phyloP scores from a whole-genome alignment of 768 basidiomycete species.

The Xanthoconium purpureum region DNA sequence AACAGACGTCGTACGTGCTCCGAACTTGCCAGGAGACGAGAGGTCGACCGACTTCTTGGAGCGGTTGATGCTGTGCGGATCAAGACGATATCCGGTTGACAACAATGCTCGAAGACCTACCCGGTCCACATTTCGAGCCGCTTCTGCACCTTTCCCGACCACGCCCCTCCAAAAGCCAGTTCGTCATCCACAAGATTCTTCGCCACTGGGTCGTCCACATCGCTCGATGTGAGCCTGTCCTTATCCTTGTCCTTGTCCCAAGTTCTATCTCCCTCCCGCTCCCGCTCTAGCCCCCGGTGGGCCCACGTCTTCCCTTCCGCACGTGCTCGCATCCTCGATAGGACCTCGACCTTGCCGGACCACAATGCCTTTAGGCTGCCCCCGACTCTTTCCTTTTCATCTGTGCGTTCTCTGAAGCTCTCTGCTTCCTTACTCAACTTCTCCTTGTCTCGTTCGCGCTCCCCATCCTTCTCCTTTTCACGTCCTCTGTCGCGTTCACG shows the following conservation, averaged over 20 bases:
- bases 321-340: constrained; percentile 30
- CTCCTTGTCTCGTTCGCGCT: constrained; percentile 38
- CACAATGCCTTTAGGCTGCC: constrained; percentile 35
- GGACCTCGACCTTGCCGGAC: constrained; percentile 30
- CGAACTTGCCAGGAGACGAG: constrained; percentile 21
- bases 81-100: not conserved
- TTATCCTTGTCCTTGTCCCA: constrained; percentile 29
- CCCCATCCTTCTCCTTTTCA: constrained; percentile 35
- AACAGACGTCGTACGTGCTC: constrained; percentile 27
- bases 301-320: constrained; percentile 20
- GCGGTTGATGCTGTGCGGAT: constrained; percentile 32
- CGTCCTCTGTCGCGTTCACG: constrained; percentile 28
- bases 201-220: constrained; percentile 25
- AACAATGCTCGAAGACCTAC: constrained; percentile 30
- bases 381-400: constrained; percentile 35
- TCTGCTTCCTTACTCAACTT: constrained; percentile 36
- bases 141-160: constrained; percentile 43
- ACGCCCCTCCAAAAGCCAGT: constrained; percentile 33
- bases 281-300: constrained; percentile 20
- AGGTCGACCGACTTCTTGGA: constrained; percentile 31
- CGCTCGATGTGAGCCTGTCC: constrained; percentile 30
- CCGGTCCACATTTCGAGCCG: constrained; percentile 50
- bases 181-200: constrained; percentile 32
- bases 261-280: constrained; percentile 26
- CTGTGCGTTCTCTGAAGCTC: constrained; percentile 25